Base-by-base conservation (phyloP, 2,329 filamentous ascomycete species). In the Colletotrichum brevisporum region DNA sequence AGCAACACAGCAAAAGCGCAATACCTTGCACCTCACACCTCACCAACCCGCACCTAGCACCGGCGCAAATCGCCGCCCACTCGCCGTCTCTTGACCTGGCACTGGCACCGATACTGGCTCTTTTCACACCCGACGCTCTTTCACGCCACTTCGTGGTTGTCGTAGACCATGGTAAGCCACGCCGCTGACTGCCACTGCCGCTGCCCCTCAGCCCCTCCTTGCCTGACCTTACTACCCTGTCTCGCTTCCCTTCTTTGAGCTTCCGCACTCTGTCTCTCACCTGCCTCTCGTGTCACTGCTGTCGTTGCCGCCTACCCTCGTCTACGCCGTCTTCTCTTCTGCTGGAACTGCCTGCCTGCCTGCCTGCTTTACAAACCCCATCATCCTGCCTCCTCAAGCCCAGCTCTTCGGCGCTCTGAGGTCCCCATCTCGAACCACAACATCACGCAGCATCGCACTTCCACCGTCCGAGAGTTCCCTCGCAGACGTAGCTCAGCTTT, bases 131-230 rank as follows among this genome's bases (percentile, higher is more conserved):
- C 21, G 21, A 24, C 12, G 31, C 45, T 59, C 52, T 50, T 68
- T 57, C 57, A 68, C 58, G 41, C 67, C 64, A 62, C 63, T 43
- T 61, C 18, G 31, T 36, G 31, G 31, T 36, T 36, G 31, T 36
- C 31, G 36, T 56, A 67, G 51, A 69, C 55, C 56, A 69, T 69
- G 67, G 67, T 69, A 60, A 69, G 67, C 51, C 55, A 56, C 43
- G 31, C 50, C 51, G 31, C 36, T 31, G 54, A 55, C 26, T 51
- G 26, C 55, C 36, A 24, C 47, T 61, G 61, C 41, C 31, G 4
- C 21, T 24, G 21, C 21, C 21, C 15, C 36, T 54, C 50, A 55
- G 48, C 54, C 66, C 43, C 43, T 66, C 56, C 41, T 51, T 39
- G 15, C 55, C 47, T 41, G 41, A n/a, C 55, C 47, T 41, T 27